Evolutionary conservation across 176 grass and related monocot species (phyloP).

Genomic region (Pharus latifolius): DNA sequence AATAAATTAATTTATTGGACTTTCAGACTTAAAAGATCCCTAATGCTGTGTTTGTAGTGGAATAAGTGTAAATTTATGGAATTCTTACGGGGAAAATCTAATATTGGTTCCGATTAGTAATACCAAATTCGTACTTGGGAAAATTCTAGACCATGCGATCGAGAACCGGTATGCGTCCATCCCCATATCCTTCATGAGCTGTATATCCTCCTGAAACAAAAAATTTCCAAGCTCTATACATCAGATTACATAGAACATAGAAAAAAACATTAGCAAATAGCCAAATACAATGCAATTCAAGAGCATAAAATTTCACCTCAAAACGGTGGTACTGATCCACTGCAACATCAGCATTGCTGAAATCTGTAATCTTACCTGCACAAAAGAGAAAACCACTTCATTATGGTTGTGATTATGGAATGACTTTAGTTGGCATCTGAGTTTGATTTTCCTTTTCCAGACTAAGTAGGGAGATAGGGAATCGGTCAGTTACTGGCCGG

Average conservation of each 20-base stretch:
- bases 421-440: too few relatives aligned
- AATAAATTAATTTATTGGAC: too few relatives aligned
- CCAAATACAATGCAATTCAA: not conserved
- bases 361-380: constrained; percentile 77
- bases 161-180: constrained; percentile 97
- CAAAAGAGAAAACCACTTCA: not conserved
- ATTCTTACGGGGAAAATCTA: too few relatives aligned
- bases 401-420: not conserved
- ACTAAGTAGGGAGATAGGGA: too few relatives aligned
- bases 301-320: constrained; percentile 26
- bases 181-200: constrained; percentile 91
- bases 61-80: too few relatives aligned
- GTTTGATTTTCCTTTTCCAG: too few relatives aligned
- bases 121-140: constrained; percentile 49
- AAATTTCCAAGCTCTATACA: not conserved
- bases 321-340: constrained; percentile 91
- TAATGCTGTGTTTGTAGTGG: too few relatives aligned
- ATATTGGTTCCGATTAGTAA: not conserved
- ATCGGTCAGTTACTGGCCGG: too few relatives aligned
- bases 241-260: not conserved
- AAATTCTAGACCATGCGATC: constrained; percentile 82
- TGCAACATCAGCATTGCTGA: constrained; percentile 90
- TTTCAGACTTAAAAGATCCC: too few relatives aligned
- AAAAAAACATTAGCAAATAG: not conserved
- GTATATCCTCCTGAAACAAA: constrained; percentile 59